A percentile compares a stretch with the other conserved stretches of the same genome.
phyloP scores from a whole-genome alignment of 75 land plant species.

The Larix kaempferi region DNA sequence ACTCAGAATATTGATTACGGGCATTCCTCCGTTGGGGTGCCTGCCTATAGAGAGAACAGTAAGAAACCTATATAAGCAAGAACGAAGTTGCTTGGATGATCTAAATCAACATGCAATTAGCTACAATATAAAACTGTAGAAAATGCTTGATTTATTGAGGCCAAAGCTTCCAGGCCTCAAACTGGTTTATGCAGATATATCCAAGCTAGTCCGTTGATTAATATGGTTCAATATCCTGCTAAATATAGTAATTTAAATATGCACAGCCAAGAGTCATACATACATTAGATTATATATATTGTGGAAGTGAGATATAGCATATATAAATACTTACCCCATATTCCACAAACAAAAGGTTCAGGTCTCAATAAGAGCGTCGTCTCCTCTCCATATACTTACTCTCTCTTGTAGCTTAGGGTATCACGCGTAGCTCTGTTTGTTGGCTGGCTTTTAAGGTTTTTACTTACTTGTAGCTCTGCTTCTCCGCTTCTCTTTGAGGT shows the following conservation, averaged over 20 bases:
- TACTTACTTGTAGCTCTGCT: no score
- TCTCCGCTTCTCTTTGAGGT: no score
- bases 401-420: no score
- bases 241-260: not conserved
- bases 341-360: no score
- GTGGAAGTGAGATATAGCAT: not conserved
- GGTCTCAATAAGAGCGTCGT: no score
- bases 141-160: slow-evolving; percentile 12
- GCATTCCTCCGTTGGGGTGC: slow-evolving; percentile 73
- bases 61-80: not conserved
- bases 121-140: slow-evolving; percentile 44
- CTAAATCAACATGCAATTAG: slow-evolving; percentile 35
- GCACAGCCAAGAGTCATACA: not conserved
- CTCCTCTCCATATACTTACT: no score
- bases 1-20: no score
- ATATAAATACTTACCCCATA: no score
- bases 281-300: not conserved
- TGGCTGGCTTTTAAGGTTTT: no score
- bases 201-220: not conserved
- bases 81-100: slow-evolving; percentile 35
- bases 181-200: not conserved
- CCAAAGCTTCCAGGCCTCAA: slow-evolving; percentile 22
- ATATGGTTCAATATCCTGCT: not conserved
- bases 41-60: slow-evolving; percentile 55
- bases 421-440: no score